These are phyloP conservation scores for Verticillium albo-atrum DNA, from an alignment of 2,329 filamentous ascomycete genomes.

Conservation along the genomic window DNA sequence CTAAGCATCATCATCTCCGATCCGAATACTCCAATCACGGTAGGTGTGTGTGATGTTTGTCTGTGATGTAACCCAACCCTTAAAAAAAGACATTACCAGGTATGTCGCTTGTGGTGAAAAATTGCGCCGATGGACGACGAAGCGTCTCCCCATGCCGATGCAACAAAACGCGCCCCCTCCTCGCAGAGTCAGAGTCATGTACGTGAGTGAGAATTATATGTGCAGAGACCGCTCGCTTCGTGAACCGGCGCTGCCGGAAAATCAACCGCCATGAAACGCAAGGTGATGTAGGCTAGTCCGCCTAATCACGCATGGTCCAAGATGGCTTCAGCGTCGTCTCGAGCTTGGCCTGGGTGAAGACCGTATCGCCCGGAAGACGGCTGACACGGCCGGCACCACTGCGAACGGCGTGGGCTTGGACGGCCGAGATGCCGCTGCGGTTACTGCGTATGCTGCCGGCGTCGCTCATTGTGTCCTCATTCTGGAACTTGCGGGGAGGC, in stretches of 20 bases:
- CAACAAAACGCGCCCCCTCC: background rate
- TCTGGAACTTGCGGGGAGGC: conserved; percentile 69
- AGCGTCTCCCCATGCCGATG: background rate
- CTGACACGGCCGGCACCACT: conserved; percentile 82
- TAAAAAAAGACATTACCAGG: background rate
- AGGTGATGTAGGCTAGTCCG: background rate
- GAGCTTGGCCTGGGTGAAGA: conserved; percentile 71
- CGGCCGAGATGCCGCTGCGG: conserved; percentile 70
- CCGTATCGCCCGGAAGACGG: conserved; percentile 73
- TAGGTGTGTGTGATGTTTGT: background rate
- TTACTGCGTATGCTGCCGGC: conserved; percentile 64
- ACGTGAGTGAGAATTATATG: background rate
- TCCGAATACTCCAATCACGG: background rate
- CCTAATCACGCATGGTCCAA: conserved; percentile 48
- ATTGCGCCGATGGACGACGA: background rate
- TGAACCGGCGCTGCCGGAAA: conserved; percentile 2
- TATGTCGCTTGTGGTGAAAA: background rate
- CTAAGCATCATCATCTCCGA: background rate
- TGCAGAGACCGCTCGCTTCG: background rate
- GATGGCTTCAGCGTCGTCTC: conserved; percentile 54
- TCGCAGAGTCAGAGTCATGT: background rate
- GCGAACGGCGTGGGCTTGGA: conserved; percentile 68
- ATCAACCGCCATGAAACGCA: background rate
- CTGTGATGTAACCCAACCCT: background rate
- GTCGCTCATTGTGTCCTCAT: conserved; percentile 57